Evolutionary conservation across 129 eudicot genomes (phyloP).

Genomic region (Tagetes patula): DNA sequence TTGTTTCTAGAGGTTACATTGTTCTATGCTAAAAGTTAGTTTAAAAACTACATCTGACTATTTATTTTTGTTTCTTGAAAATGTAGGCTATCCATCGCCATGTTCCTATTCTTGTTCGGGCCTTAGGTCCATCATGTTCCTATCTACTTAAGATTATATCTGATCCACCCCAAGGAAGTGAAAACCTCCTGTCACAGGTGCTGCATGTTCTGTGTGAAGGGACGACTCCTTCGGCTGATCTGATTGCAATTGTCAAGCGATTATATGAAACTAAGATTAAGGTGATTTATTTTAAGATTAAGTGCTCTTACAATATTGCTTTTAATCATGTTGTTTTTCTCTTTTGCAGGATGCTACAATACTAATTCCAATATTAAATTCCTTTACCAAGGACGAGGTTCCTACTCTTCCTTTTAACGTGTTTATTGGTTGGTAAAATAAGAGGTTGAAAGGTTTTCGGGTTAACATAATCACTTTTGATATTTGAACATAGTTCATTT

Average conservation of each 20-base stretch:
- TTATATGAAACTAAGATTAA: constrained; percentile 85
- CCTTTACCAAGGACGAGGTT: constrained; percentile 86
- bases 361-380: constrained; percentile 76
- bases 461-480: not conserved
- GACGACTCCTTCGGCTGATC: constrained; percentile 64
- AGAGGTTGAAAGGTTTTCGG: not conserved
- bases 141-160: constrained; percentile 84
- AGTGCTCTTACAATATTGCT: constrained; percentile 10
- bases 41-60: not conserved
- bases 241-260: constrained; percentile 70
- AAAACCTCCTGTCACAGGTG: constrained; percentile 86
- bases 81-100: constrained; percentile 91
- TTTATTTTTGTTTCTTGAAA: constrained; percentile 21
- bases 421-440: constrained; percentile 10
- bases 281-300: constrained; percentile 40
- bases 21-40: not conserved
- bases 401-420: not conserved
- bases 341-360: constrained; percentile 85
- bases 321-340: constrained; percentile 12
- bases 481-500: not conserved
- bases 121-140: constrained; percentile 71
- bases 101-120: constrained; percentile 75
- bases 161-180: constrained; percentile 91
- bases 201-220: constrained; percentile 74
- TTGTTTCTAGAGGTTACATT: not conserved